Percentiles rank a stretch among this genome's conserved stretches.
These are phyloP conservation scores for Leucosporidium yakuticum DNA, from an alignment of 768 basidiomycete genomes.

Conservation along the genomic window DNA sequence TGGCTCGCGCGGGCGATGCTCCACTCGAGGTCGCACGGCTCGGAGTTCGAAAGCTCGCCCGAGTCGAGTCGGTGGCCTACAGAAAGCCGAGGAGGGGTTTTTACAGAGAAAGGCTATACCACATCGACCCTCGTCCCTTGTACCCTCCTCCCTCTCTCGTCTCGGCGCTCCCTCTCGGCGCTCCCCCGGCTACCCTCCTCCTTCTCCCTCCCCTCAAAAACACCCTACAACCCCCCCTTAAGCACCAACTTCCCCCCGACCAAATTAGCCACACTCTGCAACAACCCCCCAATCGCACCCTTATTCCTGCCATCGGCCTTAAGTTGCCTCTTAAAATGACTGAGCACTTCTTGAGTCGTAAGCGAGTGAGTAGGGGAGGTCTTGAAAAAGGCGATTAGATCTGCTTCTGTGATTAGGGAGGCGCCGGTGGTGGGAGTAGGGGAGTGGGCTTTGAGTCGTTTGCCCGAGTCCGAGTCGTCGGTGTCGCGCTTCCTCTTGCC, in stretches of 20 bases:
- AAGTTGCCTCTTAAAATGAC: conserved; percentile 22
- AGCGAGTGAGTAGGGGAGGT: not conserved
- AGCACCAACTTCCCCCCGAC: conserved; percentile 21
- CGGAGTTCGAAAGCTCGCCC: no score
- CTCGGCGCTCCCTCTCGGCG: no score
- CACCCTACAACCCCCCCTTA: conserved; percentile 22
- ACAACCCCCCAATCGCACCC: conserved; percentile 9
- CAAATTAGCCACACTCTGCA: conserved; percentile 23
- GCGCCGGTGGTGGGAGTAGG: not conserved
- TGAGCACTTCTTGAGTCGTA: conserved; percentile 32
- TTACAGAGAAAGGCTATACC: no score
- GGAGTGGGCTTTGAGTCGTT: conserved; percentile 19
- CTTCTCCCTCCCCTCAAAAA: not conserved
- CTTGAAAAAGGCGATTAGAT: conserved; percentile 25
- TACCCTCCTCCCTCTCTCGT: no score
- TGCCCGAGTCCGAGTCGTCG: conserved; percentile 48
- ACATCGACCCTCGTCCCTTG: no score
- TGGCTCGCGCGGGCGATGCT: no score
- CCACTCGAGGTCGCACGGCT: no score
- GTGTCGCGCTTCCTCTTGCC: conserved; percentile 65
- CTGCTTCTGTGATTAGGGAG: conserved; percentile 13
- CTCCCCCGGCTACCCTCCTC: no score
- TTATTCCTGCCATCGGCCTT: conserved; percentile 31
- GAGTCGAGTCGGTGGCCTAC: no score
- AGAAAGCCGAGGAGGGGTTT: no score